Percentiles rank a stretch among this genome's conserved stretches.
These are phyloP conservation scores for Teunomyces funiuensis DNA, from an alignment of 805 yeast species.

Conservation along the genomic window DNA sequence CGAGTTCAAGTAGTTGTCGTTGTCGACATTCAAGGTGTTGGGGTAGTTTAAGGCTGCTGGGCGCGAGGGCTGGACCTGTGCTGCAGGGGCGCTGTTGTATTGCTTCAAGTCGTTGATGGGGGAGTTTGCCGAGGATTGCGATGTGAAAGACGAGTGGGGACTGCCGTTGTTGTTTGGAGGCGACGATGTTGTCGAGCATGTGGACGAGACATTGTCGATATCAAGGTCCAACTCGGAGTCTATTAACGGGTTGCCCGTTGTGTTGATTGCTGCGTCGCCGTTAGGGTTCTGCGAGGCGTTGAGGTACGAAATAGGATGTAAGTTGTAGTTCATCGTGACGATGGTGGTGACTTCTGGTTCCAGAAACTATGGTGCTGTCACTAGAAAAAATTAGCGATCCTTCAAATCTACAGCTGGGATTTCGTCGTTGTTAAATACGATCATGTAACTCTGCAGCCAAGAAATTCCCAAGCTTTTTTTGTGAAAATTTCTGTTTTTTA, in stretches of 20 bases:
- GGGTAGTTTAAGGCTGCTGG: conserved; percentile 1
- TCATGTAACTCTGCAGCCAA: conserved; percentile 3
- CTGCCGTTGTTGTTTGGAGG: conserved; percentile 21
- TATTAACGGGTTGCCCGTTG: conserved; percentile 12
- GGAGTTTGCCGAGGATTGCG: conserved; percentile 37
- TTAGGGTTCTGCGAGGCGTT: conserved; percentile 28
- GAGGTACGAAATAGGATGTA: conserved; percentile 46
- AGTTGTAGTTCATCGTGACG: conserved; percentile 35
- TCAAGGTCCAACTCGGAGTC: conserved; percentile 28
- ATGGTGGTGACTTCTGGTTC: not conserved
- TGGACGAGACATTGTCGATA: conserved; percentile 29
- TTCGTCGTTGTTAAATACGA: conserved; percentile 3
- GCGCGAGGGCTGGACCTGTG: conserved; percentile 3
- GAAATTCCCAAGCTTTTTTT: conserved; percentile 1
- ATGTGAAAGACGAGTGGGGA: conserved; percentile 38
- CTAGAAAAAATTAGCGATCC: not conserved
- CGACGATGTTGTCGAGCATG: conserved; percentile 22
- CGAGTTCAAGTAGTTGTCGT: conserved; percentile 4
- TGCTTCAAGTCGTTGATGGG: conserved; percentile 23
- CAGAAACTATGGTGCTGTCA: not conserved
- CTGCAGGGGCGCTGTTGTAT: conserved; percentile 1
- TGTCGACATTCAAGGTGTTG: conserved; percentile 8
- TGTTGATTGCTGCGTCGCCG: conserved; percentile 3
- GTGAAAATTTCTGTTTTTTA: not conserved
- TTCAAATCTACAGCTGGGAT: not conserved